These are phyloP conservation scores for Neopestalotiopsis sp. DNA, from an alignment of 2,329 filamentous ascomycete genomes.

Conservation along the genomic window DNA sequence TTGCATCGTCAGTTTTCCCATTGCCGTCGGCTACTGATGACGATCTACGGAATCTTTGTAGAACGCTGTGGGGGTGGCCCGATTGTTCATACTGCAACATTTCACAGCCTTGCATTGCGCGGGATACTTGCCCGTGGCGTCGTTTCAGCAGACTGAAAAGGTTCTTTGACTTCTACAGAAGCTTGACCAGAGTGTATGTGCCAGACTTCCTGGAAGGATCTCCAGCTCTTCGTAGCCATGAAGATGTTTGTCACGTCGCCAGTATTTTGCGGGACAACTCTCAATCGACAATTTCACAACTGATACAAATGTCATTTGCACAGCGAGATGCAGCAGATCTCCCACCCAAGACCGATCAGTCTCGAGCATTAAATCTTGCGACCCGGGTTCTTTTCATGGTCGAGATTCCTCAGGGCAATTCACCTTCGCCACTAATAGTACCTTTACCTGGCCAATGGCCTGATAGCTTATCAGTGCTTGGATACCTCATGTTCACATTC, in stretches of 20 bases:
- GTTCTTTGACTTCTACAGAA: background rate
- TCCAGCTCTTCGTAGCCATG: background rate
- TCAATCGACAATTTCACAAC: background rate
- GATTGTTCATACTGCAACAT: background rate
- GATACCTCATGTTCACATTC: background rate
- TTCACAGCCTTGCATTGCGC: background rate
- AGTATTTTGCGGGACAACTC: background rate
- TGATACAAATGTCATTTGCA: background rate
- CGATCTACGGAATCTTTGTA: background rate
- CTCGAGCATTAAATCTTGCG: background rate
- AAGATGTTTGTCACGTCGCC: background rate
- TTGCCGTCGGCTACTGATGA: background rate
- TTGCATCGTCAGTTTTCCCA: background rate
- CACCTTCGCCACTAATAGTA: background rate
- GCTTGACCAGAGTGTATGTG: background rate
- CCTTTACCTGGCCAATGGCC: background rate
- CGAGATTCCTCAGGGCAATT: background rate
- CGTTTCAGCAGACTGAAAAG: background rate
- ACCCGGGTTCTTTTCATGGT: background rate
- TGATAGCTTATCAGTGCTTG: background rate
- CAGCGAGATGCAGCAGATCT: background rate
- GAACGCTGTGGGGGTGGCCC: background rate
- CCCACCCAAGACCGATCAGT: background rate
- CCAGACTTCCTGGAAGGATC: background rate
- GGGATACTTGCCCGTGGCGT: background rate